phyloP scores from a whole-genome alignment of 179 eudicot genomes.

The Spinacia oleracea region DNA sequence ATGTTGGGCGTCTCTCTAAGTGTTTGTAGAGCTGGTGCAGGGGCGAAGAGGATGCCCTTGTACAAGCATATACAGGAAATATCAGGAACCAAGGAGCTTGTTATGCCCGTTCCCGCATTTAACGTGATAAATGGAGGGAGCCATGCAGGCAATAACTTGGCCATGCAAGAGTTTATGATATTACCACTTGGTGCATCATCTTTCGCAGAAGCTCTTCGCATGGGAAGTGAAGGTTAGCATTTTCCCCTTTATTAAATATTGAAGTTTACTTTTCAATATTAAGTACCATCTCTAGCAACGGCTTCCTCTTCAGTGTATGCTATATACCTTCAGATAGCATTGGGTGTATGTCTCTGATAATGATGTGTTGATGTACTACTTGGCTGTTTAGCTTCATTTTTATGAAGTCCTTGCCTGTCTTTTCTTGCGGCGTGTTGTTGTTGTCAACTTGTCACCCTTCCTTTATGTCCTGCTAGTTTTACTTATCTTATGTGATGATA shows the following conservation, averaged over 20 bases:
- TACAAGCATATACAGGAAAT: constrained; percentile 94
- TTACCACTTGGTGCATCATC: constrained; percentile 87
- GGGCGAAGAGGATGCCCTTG: constrained; percentile 80
- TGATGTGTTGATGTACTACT: too few species aligned
- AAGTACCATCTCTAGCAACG: not conserved
- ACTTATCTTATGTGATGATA: constrained; percentile 3
- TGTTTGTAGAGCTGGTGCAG: constrained; percentile 96
- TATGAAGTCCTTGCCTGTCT: not conserved
- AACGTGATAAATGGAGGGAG: constrained; percentile 99
- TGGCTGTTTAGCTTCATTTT: not conserved
- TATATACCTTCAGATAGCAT: not conserved
- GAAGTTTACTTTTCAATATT: not conserved
- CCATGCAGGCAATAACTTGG: constrained; percentile 96
- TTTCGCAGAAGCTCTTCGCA: constrained; percentile 84
- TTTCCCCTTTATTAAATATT: not conserved
- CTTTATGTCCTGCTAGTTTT: not conserved
- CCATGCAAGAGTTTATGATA: constrained; percentile 99
- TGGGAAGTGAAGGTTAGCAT: constrained; percentile 94
- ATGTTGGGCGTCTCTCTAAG: constrained; percentile 91
- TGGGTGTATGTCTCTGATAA: not conserved
- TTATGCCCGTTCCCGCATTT: constrained; percentile 99
- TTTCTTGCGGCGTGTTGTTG: not conserved
- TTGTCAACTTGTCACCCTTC: not conserved
- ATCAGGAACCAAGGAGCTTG: constrained; percentile 92
- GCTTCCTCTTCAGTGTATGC: not conserved